These are phyloP conservation scores for Cladophialophora psammophila DNA, from an alignment of 2,329 filamentous ascomycete genomes.

Conservation along the genomic window DNA sequence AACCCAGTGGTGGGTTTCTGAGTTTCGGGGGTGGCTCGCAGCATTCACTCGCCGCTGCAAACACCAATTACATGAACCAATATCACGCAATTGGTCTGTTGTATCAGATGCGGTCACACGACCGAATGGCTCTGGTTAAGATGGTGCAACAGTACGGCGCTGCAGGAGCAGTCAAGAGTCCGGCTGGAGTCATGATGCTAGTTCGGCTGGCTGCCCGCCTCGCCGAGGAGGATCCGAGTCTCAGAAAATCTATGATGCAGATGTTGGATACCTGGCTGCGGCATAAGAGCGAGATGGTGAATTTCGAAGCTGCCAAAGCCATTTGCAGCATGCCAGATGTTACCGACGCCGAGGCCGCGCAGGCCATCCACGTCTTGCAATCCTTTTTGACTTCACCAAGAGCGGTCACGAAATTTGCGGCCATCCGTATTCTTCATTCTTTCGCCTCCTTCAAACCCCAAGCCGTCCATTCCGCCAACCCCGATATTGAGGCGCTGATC, in stretches of 20 bases:
- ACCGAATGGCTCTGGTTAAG: slow-evolving; percentile 98
- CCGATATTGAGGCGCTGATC: slow-evolving; percentile 95
- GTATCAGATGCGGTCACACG: slow-evolving; percentile 97
- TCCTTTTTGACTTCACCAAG: slow-evolving; percentile 95
- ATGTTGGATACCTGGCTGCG: slow-evolving; percentile 94
- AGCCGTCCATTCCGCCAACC: slow-evolving; percentile 91
- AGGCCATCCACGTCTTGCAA: slow-evolving; percentile 93
- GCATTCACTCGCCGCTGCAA: slow-evolving; percentile 72
- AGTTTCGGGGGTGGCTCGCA: slow-evolving; percentile 85
- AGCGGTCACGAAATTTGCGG: slow-evolving; percentile 95
- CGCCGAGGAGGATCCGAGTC: slow-evolving; percentile 86
- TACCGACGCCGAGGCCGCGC: slow-evolving; percentile 86
- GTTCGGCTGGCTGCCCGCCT: slow-evolving; percentile 92
- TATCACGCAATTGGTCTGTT: slow-evolving; percentile 97
- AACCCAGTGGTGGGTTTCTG: slow-evolving; percentile 88
- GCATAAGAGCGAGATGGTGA: slow-evolving; percentile 99
- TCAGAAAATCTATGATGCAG: slow-evolving; percentile 96
- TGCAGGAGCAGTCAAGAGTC: slow-evolving; percentile 91
- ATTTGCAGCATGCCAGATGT: slow-evolving; percentile 95
- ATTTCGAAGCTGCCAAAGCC: slow-evolving; percentile 97
- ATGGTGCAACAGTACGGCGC: slow-evolving; percentile 99
- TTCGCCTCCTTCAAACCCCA: slow-evolving; percentile 96
- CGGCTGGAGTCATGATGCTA: slow-evolving; percentile 88
- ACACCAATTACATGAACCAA: slow-evolving; percentile 96
- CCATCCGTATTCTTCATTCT: slow-evolving; percentile 93